Base-by-base conservation (phyloP, 352 stramenopile species). In the Phytophthora litchii region DNA sequence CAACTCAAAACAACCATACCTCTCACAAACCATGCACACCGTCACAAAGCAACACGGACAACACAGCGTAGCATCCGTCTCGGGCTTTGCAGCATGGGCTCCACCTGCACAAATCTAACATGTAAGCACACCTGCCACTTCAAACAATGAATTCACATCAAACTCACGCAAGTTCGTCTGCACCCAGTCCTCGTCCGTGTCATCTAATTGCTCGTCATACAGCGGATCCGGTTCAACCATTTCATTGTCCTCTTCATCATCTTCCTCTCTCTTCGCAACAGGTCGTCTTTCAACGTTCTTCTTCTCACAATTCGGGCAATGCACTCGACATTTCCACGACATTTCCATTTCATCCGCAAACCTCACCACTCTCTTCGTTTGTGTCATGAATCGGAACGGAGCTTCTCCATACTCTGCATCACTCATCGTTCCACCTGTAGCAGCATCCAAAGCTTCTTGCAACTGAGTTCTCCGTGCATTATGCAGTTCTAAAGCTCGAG, bases 31-130 rank as follows among this genome's bases (percentile, higher is more conserved):
- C 72, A 92, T 88, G 42, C 80, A 94, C 14, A 94, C 78, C 0
- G 76, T 89, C 27, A 94, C 49, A 52, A 94, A 94, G 63, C 84
- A 94, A 55, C 82, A 94, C 19, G 84, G 84, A 56, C 84, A 94
- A 35, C 80, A 88, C 5, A 94, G 64, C 25, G 65, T 80, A 1
- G 78, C 84, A 55, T 91, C 82, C 1, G 74, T 86, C 47, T 63
- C 60, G 0, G 19, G 20, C 9, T 53, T 54, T 13, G 29, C 25
- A 31, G 41, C 29, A n/a, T 29, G 25, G 29, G 32, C 27, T 29
- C 45, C 51, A 56, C 44, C 47, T 74, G 35, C 34, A 64, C 16
- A 60, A 46, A 52, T 5, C 19, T 16, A 54, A 36, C 19, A 48
- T 34, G 16, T 62, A 41, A 61, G 50, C 27, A 32, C 16, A 31